Evolutionary conservation across 306 rosid species (phyloP).

Genomic region (Trifolium fragiferum): DNA sequence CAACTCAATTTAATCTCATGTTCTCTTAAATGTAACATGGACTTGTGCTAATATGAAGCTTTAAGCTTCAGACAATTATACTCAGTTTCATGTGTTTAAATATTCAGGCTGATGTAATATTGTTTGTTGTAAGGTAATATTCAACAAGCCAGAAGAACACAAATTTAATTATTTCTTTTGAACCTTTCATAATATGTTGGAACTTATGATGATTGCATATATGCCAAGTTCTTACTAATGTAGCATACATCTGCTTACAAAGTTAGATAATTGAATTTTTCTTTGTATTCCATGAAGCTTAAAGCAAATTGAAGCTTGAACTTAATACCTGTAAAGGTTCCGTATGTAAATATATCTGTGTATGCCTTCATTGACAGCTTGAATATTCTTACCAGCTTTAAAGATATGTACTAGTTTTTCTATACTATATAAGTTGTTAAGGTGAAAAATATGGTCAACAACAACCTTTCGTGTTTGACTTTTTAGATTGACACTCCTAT

Average conservation of each 20-base stretch:
- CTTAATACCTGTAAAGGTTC: background rate
- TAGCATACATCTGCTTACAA: conserved; percentile 8
- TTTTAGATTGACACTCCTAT: conserved; percentile 92
- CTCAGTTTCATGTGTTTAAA: conserved; percentile 10
- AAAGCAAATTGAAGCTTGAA: conserved; percentile 19
- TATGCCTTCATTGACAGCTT: background rate
- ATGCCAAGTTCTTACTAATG: background rate
- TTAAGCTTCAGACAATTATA: background rate
- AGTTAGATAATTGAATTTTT: background rate
- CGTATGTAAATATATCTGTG: conserved; percentile 19
- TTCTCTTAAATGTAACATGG: conserved; percentile 21
- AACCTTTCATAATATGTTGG: conserved; percentile 7
- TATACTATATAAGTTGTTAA: conserved; percentile 16
- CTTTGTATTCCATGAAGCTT: conserved; percentile 16
- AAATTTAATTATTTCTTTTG: conserved; percentile 20
- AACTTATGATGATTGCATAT: conserved; percentile 19
- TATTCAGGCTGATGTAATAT: conserved; percentile 25
- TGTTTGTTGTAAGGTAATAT: conserved; percentile 2
- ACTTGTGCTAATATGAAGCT: conserved; percentile 19
- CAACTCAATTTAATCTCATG: conserved; percentile 1
- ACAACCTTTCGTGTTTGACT: conserved; percentile 44
- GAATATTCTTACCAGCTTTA: conserved; percentile 15
- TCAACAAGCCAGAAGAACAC: conserved; percentile 5
- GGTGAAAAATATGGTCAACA: conserved; percentile 29
- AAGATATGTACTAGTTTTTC: conserved; percentile 10